Evolutionary conservation across 2,329 filamentous ascomycete species (phyloP).

Genomic region (Onygena corvina): DNA sequence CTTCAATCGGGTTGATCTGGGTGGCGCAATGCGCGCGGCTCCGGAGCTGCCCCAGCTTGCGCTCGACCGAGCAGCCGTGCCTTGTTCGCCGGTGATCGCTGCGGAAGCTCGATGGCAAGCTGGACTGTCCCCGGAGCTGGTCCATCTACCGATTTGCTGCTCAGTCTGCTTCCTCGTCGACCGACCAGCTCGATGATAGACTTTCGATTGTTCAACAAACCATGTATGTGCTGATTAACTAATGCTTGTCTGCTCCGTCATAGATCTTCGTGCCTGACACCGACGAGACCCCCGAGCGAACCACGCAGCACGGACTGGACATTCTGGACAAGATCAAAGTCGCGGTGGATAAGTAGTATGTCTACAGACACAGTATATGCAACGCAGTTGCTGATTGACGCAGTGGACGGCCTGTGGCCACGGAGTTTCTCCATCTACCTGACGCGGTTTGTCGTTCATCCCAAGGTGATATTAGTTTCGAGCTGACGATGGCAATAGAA

Average conservation of each 20-base stretch:
- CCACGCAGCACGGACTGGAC: slow-evolving; percentile 13
- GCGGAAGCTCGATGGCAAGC: slow-evolving; percentile 4
- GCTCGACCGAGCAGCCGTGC: not conserved
- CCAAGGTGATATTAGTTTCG: slow-evolving; percentile 10
- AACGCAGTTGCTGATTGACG: slow-evolving; percentile 4
- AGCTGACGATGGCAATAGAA: slow-evolving; percentile 29
- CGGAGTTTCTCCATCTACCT: slow-evolving; percentile 61
- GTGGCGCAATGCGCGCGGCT: too few relatives aligned
- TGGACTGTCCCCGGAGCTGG: not conserved
- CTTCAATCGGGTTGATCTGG: not conserved
- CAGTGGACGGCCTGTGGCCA: slow-evolving; percentile 62
- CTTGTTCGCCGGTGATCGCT: not conserved
- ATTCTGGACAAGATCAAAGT: slow-evolving; percentile 16
- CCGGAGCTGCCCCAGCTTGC: not conserved
- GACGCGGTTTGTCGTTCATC: slow-evolving; percentile 34
- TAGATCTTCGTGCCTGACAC: slow-evolving; percentile 16
- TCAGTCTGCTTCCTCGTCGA: not conserved
- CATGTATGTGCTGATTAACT: too few relatives aligned
- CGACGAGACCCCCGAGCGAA: slow-evolving; percentile 16
- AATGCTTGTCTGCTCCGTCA: slow-evolving; percentile 14
- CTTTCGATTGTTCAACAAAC: not conserved
- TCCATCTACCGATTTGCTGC: too few relatives aligned
- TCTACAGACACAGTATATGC: too few relatives aligned
- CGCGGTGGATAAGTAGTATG: slow-evolving; percentile 17
- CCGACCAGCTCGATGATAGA: not conserved